Conservation (phyloP, 106 monocot genomes). For the Dendrobium nobile region DNA sequence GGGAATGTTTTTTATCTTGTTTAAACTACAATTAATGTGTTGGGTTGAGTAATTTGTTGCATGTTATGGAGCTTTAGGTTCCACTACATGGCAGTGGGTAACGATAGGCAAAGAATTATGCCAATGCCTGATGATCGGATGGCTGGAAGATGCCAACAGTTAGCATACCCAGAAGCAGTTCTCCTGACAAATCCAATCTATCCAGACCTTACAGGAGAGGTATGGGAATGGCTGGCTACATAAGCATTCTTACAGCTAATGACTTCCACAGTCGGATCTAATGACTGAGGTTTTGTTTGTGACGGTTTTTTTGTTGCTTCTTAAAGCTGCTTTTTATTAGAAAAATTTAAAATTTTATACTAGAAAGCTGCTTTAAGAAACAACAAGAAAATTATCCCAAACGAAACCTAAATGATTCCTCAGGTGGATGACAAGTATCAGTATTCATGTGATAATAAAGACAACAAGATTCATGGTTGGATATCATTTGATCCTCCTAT, state of each 20-base stretch:
- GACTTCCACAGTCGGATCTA: neutral
- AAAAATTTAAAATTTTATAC: no score
- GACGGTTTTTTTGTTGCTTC: no score
- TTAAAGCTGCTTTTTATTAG: no score
- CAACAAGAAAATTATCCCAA: no score
- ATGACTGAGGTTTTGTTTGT: neutral
- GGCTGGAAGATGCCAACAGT: conserved; percentile 34
- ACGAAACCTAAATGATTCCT: neutral
- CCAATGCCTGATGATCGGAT: conserved; percentile 68
- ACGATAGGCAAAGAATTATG: conserved; percentile 64
- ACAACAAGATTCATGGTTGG: conserved; percentile 90
- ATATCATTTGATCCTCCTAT: conserved; percentile 69
- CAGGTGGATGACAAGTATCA: conserved; percentile 99
- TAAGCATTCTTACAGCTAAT: neutral
- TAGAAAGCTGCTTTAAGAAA: no score
- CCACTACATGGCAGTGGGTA: conserved; percentile 69
- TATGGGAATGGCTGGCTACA: neutral
- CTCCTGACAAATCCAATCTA: conserved; percentile 44
- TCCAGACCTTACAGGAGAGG: conserved; percentile 56
- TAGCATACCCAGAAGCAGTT: conserved; percentile 71
- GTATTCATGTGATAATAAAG: conserved; percentile 73
- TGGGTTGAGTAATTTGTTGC: neutral
- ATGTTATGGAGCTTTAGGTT: conserved; percentile 39
- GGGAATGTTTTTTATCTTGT: neutral
- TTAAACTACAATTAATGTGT: neutral